These are phyloP conservation scores for Aureobasidium sp. DNA, from an alignment of 2,329 filamentous ascomycete genomes.

Conservation along the genomic window DNA sequence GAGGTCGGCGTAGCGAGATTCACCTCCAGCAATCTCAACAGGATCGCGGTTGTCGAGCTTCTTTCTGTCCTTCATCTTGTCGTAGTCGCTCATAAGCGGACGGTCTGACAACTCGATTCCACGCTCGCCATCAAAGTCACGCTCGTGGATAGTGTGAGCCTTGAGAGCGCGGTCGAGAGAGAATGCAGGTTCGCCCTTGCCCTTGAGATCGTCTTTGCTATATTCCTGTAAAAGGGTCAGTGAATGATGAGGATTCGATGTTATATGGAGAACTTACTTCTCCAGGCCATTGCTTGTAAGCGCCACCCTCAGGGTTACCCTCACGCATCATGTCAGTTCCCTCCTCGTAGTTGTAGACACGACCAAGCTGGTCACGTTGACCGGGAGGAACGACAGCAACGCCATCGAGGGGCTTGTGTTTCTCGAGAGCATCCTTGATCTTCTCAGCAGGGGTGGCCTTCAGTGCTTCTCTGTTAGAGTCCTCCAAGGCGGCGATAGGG, in stretches of 20 bases:
- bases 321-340: constrained; percentile 82
- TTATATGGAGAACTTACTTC: constrained; percentile 51
- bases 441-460: constrained; percentile 73
- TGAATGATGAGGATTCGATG: neutral
- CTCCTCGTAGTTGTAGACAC: constrained; percentile 70
- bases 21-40: constrained; percentile 26
- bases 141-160: constrained; percentile 42
- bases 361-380: constrained; percentile 57
- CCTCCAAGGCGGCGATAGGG: constrained; percentile 67
- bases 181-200: constrained; percentile 71
- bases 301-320: constrained; percentile 55
- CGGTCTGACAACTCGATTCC: constrained; percentile 40
- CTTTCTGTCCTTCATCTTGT: constrained; percentile 22
- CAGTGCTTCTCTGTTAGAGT: constrained; percentile 67
- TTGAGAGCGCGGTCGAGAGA: constrained; percentile 61
- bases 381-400: constrained; percentile 71
- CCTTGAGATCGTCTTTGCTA: constrained; percentile 68
- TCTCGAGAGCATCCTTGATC: constrained; percentile 62
- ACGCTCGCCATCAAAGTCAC: constrained; percentile 22
- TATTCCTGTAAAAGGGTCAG: constrained; percentile 42
- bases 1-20: constrained; percentile 26
- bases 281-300: constrained; percentile 68
- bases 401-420: constrained; percentile 73
- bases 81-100: constrained; percentile 30
- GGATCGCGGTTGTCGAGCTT: constrained; percentile 25